Evolutionary conservation across 495 filamentous ascomycete species (phyloP), one percentile per base, ranked within the genome.

Genomic region (Penicillium herquei): DNA sequence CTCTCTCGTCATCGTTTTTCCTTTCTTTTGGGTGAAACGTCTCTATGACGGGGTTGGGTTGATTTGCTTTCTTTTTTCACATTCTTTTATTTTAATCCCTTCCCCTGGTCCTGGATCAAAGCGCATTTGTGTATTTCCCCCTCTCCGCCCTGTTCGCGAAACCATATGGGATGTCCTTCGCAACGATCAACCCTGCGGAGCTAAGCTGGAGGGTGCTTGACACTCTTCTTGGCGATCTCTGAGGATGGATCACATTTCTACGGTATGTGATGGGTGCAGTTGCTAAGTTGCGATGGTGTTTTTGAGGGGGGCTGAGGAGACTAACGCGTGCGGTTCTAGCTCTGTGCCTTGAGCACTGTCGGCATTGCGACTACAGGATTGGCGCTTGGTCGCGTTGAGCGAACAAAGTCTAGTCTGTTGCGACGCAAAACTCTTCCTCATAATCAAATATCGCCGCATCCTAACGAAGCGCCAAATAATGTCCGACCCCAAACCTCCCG

Each of bases 271-370:
- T n/a, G 21, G 4, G 21, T 26, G 21, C 2, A 26, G 21, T 26
- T 26, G 4, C 21, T 26, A 26, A 4, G n/a, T n/a, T 26, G 21
- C 21, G 4, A 26, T 26, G 21, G 21, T 26, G 1, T 26, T 26
- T 47, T 40, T 32, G 12, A 21, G 26, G 17, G 17, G 14, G 21
- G 39, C 14, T 43, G 4, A 9, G 21, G 3, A 26, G 21, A 57
- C 61, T 63, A 47, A 61, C 39, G 31, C 31, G 14, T 7, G 32
- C 34, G 7, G 7, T 8, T 65, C 66, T 26, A 89, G 86, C 79
- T 89, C 39, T 88, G 86, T 85, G 86, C 86, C 60, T 72, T 84
- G 62, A 83, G 84, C 76, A 87, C 86, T 52, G 77, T 88, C 68
- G 84, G 82, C 69, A 80, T 86, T 57, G 85, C 86, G 58, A 78